Conservation (phyloP, 2,329 filamentous ascomycete genomes). For the Nemania abortiva region DNA sequence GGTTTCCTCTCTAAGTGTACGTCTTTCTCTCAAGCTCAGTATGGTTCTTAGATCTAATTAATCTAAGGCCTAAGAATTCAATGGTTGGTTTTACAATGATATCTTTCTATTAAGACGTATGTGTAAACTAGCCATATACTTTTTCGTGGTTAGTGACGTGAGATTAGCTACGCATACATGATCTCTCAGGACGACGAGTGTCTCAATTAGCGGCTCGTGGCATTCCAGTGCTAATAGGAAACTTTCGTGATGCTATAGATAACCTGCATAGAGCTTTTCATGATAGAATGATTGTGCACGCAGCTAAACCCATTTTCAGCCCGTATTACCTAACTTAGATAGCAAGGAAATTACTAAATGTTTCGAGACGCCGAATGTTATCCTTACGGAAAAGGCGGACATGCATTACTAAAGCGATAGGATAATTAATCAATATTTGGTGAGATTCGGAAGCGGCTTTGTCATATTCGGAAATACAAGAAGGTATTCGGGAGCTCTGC, state of each 20-base stretch:
- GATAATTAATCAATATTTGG: background rate
- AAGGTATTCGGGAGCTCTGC: background rate
- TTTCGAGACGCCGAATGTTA: background rate
- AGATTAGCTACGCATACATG: background rate
- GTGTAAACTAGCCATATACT: background rate
- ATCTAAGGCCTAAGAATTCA: too few relatives aligned
- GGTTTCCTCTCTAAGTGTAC: too few relatives aligned
- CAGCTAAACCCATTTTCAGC: background rate
- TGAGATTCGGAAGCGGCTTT: background rate
- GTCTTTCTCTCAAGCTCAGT: too few relatives aligned
- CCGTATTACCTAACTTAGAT: background rate
- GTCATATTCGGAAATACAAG: background rate
- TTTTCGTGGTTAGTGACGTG: background rate
- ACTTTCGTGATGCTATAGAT: background rate
- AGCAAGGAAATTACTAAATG: background rate
- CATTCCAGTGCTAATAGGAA: background rate
- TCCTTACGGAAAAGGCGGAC: background rate
- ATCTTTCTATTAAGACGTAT: too few relatives aligned
- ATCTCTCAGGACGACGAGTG: background rate
- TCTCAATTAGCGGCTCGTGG: background rate
- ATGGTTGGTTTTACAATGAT: too few relatives aligned
- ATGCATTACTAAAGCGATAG: background rate
- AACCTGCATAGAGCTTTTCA: background rate
- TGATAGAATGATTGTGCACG: background rate
- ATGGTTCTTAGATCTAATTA: too few relatives aligned